Base-by-base conservation (phyloP, 1,284 basidiomycete genomes). In the Thelephora terrestris region DNA sequence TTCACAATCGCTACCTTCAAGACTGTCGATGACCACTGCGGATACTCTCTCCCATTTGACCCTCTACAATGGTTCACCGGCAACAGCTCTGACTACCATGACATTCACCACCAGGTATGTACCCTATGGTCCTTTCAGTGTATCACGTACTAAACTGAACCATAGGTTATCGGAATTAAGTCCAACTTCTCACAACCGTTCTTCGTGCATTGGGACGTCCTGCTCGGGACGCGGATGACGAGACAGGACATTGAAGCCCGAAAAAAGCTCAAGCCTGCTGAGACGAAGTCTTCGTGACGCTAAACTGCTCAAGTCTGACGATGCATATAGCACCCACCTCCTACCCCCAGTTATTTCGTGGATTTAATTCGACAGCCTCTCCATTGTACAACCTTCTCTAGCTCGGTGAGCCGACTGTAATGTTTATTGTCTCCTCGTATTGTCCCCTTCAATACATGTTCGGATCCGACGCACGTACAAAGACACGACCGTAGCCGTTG, bases 51-150 rank as follows among this genome's bases (percentile, higher is more conserved):
- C 20, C 91, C 91, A 47, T 92, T 85, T 67, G 94, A 96, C 61
- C 90, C 90, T 1, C 71, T 94, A 43, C 94, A 98, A 64, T 61
- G 91, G 57, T 59, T 97, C 49, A 91, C 86, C 52, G 73, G 77
- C n/a, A 99, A 99, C 65, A 96, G 91, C 61, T 89, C 93, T 2
- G 91, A 96, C 64, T 99, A 97, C 65, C 95, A 98, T 65, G 95
- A 98, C 65, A 96, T 99, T 52, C 95, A 99, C 64, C 95, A 98
- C 66, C 89, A 91, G 75, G 85, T 84, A 55, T 32, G 70, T 63
- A 21, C 5, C 18, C 7, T 42, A 12, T 14, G 25, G 2, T 5
- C 20, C 9, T 6, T 6, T 6, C 9, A 20, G 25, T 42, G 17
- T 20, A 7, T 7, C 12, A 12, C 10, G n/a, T 42, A 20, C 21